Evolutionary conservation across 345 rosid species (phyloP), one percentile per base, ranked within the genome.

Genomic region (Lagerstroemia speciosa): DNA sequence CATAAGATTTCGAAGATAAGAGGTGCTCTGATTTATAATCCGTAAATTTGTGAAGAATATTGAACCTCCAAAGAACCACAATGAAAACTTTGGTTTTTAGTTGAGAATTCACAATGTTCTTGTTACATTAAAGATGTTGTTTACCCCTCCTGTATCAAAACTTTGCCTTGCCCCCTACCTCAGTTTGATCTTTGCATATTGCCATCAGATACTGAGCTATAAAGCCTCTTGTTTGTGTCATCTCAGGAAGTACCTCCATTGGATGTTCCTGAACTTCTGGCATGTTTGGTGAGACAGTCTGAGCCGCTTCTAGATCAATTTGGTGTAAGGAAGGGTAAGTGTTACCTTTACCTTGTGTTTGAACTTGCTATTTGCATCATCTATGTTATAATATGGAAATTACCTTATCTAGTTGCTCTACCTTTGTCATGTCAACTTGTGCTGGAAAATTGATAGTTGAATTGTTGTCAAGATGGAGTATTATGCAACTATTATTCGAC

Each of bases 231-330:
- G 19, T 64, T 55, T 12, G 53, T 64, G 29, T 10, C 58, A 17
- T 45, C 29, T 68, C 58, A 94, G 97, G 93, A 88, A 71, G 95
- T 94, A 20, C 93, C 84, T 0, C 96, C 96, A 10, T 68, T 91
- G 81, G 96, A 94, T 76, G 89, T 86, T 26, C 83, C 96, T 8
- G 97, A 94, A 71, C 94, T 94, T 69, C 80, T 94, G 71, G 99
- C 99, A 68, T 83, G 76, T 81, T 84, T 91, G 81, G 96, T 91
- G 75, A 84, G 91, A 68, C 99, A 91, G 70, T 91, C 97, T 43
- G 96, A 77, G 69, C 95, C 96, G 15, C 84, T 91, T 84, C 77
- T 94, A 77, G 97, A 94, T 83, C 97, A 94, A 73, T 83, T 94
- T 72, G 97, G 97, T 62, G 83, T 91, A 41, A 81, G 87, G 75